Percentiles rank a stretch among this genome's conserved stretches.
These are phyloP conservation scores for Fusarium veterinarium DNA, from an alignment of 2,329 filamentous ascomycete genomes.

Conservation along the genomic window DNA sequence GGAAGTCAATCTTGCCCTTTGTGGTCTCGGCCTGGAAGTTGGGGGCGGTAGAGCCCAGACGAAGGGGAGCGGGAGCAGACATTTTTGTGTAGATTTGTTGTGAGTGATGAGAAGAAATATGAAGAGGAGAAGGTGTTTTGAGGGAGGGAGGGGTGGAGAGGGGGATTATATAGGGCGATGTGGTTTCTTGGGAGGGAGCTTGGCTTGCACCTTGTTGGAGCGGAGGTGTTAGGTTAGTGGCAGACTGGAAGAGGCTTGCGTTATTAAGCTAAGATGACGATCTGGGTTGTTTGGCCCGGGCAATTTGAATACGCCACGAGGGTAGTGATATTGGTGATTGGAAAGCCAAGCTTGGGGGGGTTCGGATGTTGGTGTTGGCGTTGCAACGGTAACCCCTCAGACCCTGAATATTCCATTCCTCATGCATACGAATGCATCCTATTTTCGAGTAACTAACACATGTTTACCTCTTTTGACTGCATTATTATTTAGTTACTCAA, in stretches of 20 bases:
- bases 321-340: constrained; percentile 30
- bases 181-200: neutral
- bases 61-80: constrained; percentile 58
- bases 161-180: constrained; percentile 35
- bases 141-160: neutral
- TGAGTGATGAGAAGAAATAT: neutral
- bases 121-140: neutral
- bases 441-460: no score
- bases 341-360: constrained; percentile 22
- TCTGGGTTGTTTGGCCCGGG: constrained; percentile 7
- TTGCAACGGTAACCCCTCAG: constrained; percentile 8
- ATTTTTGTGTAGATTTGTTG: constrained; percentile 32
- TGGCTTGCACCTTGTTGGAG: constrained; percentile 28
- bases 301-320: constrained; percentile 29
- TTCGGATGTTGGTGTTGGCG: constrained; percentile 7
- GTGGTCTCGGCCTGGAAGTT: constrained; percentile 89
- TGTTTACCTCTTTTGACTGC: fast-evolving
- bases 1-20: constrained; percentile 81
- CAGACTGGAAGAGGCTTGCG: neutral
- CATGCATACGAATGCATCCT: neutral
- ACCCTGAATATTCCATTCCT: neutral
- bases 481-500: fast-evolving
- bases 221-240: neutral
- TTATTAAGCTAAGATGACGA: constrained; percentile 23
- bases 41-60: constrained; percentile 75